A percentile compares a stretch with the other conserved stretches of the same genome.
Conservation (phyloP, 305 asterid genomes). For the Plantago coronopus region DNA sequence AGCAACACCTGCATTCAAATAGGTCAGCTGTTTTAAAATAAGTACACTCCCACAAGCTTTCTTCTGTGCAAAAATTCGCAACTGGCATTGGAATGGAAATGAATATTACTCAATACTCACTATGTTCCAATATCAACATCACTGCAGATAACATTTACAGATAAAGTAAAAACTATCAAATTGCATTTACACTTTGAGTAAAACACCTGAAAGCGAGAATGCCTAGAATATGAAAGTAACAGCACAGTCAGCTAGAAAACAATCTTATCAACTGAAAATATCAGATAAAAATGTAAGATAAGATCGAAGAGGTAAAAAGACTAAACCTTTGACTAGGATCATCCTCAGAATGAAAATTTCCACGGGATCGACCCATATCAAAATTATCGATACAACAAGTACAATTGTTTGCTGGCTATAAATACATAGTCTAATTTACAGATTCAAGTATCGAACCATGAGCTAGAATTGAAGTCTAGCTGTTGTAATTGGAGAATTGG, state of each 20-base stretch:
- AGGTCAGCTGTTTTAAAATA: neutral
- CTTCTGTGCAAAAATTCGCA: neutral
- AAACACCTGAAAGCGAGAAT: neutral
- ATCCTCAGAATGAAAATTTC: constrained; percentile 67
- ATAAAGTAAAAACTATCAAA: neutral
- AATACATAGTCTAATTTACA: neutral
- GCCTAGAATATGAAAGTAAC: neutral
- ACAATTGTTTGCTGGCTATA: neutral
- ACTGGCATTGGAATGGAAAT: neutral
- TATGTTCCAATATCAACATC: neutral
- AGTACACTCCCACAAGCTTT: neutral
- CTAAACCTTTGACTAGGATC: constrained; percentile 71
- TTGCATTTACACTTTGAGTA: neutral
- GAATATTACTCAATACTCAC: neutral
- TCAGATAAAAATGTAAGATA: neutral
- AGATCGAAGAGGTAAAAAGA: neutral
- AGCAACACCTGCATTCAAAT: neutral
- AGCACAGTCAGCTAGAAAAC: neutral
- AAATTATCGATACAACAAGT: neutral
- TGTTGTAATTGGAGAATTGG: neutral
- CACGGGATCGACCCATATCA: constrained; percentile 80
- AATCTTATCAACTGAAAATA: neutral
- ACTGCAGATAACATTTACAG: neutral
- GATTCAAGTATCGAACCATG: neutral
- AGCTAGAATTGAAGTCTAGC: neutral